Conservation (phyloP, 2,329 filamentous ascomycete genomes). For the Aspergillus tubingensis region DNA sequence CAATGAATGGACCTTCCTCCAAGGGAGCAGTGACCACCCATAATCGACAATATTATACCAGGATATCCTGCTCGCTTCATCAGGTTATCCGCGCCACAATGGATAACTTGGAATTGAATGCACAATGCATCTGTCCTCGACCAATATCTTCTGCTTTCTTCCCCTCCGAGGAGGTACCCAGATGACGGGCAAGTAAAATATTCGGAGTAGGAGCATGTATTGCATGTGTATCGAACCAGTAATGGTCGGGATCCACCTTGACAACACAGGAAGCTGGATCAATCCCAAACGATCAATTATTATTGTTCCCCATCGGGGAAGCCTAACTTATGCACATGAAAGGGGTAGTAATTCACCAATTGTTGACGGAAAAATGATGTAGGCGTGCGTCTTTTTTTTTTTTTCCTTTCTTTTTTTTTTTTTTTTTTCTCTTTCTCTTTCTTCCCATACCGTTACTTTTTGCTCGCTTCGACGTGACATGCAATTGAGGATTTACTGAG, state of each 20-base stretch:
- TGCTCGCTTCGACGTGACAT: neutral
- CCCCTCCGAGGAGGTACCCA: neutral
- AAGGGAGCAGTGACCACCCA: neutral
- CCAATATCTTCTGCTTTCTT: neutral
- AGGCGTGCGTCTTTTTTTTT: conserved; percentile 5
- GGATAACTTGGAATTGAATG: neutral
- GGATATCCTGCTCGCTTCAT: neutral
- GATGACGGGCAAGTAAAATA: neutral
- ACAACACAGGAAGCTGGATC: conserved; percentile 16
- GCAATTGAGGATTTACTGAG: neutral
- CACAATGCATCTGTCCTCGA: neutral
- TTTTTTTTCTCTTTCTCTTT: neutral
- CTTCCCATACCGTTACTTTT: neutral
- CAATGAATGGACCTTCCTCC: conserved; percentile 2
- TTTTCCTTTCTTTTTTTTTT: neutral
- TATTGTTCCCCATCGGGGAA: conserved; percentile 13
- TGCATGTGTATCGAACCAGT: conserved; percentile 7
- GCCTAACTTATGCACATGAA: conserved; percentile 19
- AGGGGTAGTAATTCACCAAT: conserved; percentile 15
- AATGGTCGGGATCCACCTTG: conserved; percentile 14
- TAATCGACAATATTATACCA: neutral
- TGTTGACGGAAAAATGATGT: conserved; percentile 2
- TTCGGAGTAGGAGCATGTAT: neutral
- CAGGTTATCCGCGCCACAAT: neutral
- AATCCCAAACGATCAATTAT: conserved; percentile 6